Conservation (phyloP, 208 protist species). For the Acanthamoeba castellanii region DNA sequence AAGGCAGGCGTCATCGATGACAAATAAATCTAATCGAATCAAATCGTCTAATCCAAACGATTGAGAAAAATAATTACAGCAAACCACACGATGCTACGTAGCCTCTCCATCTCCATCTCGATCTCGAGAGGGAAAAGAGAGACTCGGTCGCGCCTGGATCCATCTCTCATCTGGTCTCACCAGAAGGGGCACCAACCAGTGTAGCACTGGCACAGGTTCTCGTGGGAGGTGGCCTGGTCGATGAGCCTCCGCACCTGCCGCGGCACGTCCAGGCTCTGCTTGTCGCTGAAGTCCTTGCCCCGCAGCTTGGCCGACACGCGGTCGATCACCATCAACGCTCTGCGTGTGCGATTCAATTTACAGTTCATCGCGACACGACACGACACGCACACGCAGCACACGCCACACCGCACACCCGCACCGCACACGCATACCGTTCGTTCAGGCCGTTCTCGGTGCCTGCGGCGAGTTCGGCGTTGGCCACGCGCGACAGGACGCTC, state of each 20-base stretch:
- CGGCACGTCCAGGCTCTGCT: constrained; percentile 74
- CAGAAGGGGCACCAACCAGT: constrained; percentile 96
- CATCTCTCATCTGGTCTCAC: neutral
- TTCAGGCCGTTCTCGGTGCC: constrained; percentile 42
- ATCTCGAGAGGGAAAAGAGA: no score
- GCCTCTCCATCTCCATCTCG: no score
- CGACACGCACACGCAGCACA: constrained; percentile 17
- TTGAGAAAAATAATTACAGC: no score
- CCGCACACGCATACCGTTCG: constrained; percentile 94
- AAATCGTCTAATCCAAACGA: no score
- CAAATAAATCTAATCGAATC: neutral
- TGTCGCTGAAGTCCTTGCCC: constrained; percentile 95
- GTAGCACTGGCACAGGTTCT: constrained; percentile 99
- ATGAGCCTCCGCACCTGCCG: constrained; percentile 95
- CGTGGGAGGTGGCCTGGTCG: constrained; percentile 96
- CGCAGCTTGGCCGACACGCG: constrained; percentile 98
- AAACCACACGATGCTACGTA: no score
- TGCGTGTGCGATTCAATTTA: constrained; percentile 95
- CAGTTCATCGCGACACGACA: constrained; percentile 86
- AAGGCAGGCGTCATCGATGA: constrained; percentile 33
- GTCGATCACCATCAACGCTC: constrained; percentile 96
- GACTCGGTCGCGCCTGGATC: no score
- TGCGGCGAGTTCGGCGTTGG: neutral
- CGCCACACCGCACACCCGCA: constrained; percentile 79
- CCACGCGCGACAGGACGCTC: neutral